Evolutionary conservation across 768 basidiomycete species (phyloP).

Genomic region (Hericium coralloides): DNA sequence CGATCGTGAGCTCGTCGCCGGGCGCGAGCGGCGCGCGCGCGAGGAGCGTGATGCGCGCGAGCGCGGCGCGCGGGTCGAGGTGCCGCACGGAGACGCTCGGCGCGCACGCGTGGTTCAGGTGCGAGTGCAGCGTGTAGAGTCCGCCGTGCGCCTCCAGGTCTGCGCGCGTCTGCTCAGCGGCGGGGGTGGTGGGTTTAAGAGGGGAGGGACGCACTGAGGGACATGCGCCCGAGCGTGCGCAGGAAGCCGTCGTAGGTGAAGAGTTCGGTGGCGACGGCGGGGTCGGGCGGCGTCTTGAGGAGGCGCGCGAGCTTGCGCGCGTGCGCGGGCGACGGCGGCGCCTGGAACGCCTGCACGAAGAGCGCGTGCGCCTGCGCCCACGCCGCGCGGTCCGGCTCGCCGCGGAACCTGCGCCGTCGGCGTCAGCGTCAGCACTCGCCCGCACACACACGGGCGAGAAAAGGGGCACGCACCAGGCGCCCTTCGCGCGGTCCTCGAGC

Average conservation of each 20-base stretch:
- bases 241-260: slow-evolving; percentile 77
- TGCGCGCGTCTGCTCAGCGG: slow-evolving; percentile 42
- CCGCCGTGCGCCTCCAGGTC: slow-evolving; percentile 85
- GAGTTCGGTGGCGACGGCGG: slow-evolving; percentile 44
- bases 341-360: slow-evolving; percentile 53
- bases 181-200: neutral
- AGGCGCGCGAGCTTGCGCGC: slow-evolving; percentile 51
- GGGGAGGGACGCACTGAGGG: slow-evolving; percentile 49
- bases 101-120: slow-evolving; percentile 77
- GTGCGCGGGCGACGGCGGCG: slow-evolving; percentile 39
- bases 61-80: slow-evolving; percentile 56
- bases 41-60: slow-evolving; percentile 68
- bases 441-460: neutral
- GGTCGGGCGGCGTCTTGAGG: slow-evolving; percentile 39
- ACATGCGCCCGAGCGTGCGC: slow-evolving; percentile 66
- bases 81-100: slow-evolving; percentile 79
- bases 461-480: slow-evolving; percentile 29
- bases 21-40: slow-evolving; percentile 52
- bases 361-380: slow-evolving; percentile 63
- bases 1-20: slow-evolving; percentile 70
- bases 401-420: slow-evolving; percentile 1
- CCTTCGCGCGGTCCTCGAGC: slow-evolving; percentile 55
- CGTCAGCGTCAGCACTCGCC: no score
- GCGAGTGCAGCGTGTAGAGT: slow-evolving; percentile 77
- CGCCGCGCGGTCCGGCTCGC: slow-evolving; percentile 50